Conservation (phyloP, 1,284 basidiomycete species). For the Anthracocystis setariae region DNA sequence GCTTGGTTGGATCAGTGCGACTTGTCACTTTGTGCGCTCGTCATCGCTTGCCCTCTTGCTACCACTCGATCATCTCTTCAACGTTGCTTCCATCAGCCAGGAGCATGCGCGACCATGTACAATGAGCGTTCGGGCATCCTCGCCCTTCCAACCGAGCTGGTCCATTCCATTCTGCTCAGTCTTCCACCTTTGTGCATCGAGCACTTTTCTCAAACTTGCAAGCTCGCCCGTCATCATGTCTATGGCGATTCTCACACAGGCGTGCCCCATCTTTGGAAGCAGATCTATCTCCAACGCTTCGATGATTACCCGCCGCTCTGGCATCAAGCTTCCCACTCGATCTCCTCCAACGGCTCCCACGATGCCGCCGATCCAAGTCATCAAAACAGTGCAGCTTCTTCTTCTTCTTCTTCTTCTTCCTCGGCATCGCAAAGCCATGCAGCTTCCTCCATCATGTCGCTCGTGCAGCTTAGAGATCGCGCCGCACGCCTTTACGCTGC, state of each 20-base stretch:
- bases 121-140: constrained; percentile 18
- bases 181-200: constrained; percentile 41
- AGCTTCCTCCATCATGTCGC: constrained; percentile 26
- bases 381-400: constrained; percentile 1
- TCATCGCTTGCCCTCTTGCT: background rate
- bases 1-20: too few species aligned
- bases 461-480: constrained; percentile 42
- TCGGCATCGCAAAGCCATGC: constrained; percentile 3
- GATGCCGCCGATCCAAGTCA: constrained; percentile 2
- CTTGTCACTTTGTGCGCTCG: background rate
- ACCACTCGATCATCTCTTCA: too few species aligned
- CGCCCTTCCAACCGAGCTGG: constrained; percentile 36
- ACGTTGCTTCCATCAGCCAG: background rate
- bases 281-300: constrained; percentile 38
- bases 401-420: constrained; percentile 12
- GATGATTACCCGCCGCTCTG: constrained; percentile 23
- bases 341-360: background rate
- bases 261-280: constrained; percentile 40
- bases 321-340: constrained; percentile 2
- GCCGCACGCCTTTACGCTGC: constrained; percentile 23
- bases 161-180: constrained; percentile 30
- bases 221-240: constrained; percentile 34
- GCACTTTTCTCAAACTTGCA: constrained; percentile 45
- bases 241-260: constrained; percentile 21
- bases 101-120: constrained; percentile 1